Evolutionary conservation across 768 basidiomycete species (phyloP).

Genomic region (Leccinellum albellum): DNA sequence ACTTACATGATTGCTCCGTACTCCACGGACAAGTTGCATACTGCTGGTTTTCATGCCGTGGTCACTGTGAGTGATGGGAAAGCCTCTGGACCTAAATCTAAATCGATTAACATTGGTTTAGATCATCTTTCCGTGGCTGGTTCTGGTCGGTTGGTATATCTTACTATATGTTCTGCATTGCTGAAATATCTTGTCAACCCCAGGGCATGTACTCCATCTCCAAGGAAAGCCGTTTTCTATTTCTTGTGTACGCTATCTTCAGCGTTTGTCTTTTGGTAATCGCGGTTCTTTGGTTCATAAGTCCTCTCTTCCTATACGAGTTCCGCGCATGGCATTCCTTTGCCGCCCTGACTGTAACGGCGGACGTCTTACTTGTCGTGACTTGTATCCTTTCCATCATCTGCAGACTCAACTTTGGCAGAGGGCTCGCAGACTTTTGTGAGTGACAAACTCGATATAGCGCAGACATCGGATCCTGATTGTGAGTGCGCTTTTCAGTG

Average conservation of each 20-base stretch:
- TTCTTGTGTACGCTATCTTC: slow-evolving; percentile 37
- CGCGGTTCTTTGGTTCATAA: slow-evolving; percentile 42
- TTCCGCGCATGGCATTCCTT: slow-evolving; percentile 38
- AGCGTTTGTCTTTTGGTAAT: slow-evolving; percentile 37
- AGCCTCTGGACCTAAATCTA: too few species aligned
- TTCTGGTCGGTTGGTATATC: slow-evolving; percentile 33
- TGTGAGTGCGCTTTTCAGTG: slow-evolving; percentile 1
- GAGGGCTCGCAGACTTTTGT: slow-evolving; percentile 53
- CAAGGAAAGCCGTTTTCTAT: slow-evolving; percentile 38
- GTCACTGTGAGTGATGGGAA: slow-evolving; percentile 35
- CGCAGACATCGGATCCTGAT: background rate
- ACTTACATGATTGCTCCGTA: slow-evolving; percentile 35
- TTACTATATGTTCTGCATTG: background rate
- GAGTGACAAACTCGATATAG: slow-evolving; percentile 15
- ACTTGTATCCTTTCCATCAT: slow-evolving; percentile 42
- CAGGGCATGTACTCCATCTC: slow-evolving; percentile 52
- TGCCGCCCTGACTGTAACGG: slow-evolving; percentile 39
- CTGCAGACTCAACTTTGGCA: slow-evolving; percentile 54
- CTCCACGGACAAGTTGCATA: slow-evolving; percentile 34
- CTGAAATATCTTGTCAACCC: background rate
- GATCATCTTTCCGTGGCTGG: slow-evolving; percentile 48
- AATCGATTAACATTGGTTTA: background rate
- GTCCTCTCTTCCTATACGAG: slow-evolving; percentile 37
- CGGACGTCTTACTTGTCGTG: slow-evolving; percentile 39
- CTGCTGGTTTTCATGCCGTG: slow-evolving; percentile 39